phyloP scores from a whole-genome alignment of 495 filamentous ascomycete genomes.

The Pseudotulostoma volvatum region DNA sequence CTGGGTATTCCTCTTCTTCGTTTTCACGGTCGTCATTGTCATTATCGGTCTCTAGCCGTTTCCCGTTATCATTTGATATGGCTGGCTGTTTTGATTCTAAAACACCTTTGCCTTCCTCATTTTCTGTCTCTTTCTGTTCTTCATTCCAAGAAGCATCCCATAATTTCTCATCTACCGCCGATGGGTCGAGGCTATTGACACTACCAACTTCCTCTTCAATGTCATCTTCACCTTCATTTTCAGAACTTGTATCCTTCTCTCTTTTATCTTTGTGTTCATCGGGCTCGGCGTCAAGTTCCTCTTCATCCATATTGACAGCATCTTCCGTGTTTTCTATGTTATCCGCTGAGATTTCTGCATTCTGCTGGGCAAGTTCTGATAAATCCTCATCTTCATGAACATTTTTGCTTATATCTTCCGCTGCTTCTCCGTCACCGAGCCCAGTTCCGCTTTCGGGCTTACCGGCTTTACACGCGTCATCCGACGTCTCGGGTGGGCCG shows the following conservation, averaged over 20 bases:
- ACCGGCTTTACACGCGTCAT: conserved; percentile 47
- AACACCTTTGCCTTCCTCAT: conserved; percentile 50
- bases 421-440: conserved; percentile 87
- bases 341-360: conserved; percentile 35
- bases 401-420: conserved; percentile 94
- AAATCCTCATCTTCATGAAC: conserved; percentile 86
- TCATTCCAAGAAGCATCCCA: conserved; percentile 79
- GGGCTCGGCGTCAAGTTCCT: conserved; percentile 68
- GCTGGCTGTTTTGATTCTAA: conserved; percentile 47
- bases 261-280: conserved; percentile 48
- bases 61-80: conserved; percentile 41
- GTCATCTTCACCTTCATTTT: conserved; percentile 39
- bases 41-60: conserved; percentile 29
- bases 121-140: conserved; percentile 66
- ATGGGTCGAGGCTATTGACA: conserved; percentile 76
- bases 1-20: conserved; percentile 39
- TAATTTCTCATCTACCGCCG: conserved; percentile 90
- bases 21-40: conserved; percentile 38
- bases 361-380: conserved; percentile 75
- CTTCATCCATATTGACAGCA: conserved; percentile 88
- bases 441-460: conserved; percentile 86
- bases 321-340: conserved; percentile 56
- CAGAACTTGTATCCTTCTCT: conserved; percentile 30
- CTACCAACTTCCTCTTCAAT: conserved; percentile 80
- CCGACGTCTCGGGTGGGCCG: conserved; percentile 60